Evolutionary conservation across 345 rosid genomes (phyloP).

Genomic region (Adansonia digitata): DNA sequence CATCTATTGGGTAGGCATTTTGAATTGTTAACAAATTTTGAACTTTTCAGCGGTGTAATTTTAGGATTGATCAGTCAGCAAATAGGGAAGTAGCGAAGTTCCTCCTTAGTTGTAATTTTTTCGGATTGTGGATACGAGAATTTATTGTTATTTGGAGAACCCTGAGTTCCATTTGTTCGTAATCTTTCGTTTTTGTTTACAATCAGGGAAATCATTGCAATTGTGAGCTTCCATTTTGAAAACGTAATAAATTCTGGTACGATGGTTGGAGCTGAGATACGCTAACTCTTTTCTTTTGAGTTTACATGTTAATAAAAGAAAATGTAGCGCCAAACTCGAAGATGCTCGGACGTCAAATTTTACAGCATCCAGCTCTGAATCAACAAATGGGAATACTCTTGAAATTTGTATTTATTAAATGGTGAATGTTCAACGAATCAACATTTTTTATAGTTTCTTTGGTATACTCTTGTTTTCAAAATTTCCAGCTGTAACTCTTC

Average conservation of each 20-base stretch:
- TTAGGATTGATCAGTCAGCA: slow-evolving; percentile 5
- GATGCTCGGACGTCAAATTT: not conserved
- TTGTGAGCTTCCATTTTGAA: not conserved
- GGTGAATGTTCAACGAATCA: too few relatives aligned
- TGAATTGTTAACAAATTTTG: slow-evolving; percentile 17
- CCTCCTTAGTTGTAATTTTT: slow-evolving; percentile 8
- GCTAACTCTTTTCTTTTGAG: not conserved
- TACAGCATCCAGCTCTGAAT: not conserved
- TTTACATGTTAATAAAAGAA: not conserved
- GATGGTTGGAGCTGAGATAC: not conserved
- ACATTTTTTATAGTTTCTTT: too few relatives aligned
- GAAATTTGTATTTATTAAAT: not conserved
- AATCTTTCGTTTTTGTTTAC: not conserved
- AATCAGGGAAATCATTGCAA: not conserved
- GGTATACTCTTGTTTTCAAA: too few relatives aligned
- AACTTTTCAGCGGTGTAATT: slow-evolving; percentile 15
- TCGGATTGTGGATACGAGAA: not conserved
- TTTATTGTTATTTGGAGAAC: not conserved
- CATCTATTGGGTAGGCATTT: slow-evolving; percentile 15
- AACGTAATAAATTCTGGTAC: not conserved
- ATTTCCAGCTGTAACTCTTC: too few relatives aligned
- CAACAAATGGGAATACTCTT: not conserved
- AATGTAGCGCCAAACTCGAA: not conserved
- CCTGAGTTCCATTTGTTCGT: not conserved
- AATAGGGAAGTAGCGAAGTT: slow-evolving; percentile 14